Percentiles rank a stretch among this genome's conserved stretches.
These are phyloP conservation scores for Xylaria sp. DNA, from an alignment of 2,329 filamentous ascomycete genomes.

Conservation along the genomic window DNA sequence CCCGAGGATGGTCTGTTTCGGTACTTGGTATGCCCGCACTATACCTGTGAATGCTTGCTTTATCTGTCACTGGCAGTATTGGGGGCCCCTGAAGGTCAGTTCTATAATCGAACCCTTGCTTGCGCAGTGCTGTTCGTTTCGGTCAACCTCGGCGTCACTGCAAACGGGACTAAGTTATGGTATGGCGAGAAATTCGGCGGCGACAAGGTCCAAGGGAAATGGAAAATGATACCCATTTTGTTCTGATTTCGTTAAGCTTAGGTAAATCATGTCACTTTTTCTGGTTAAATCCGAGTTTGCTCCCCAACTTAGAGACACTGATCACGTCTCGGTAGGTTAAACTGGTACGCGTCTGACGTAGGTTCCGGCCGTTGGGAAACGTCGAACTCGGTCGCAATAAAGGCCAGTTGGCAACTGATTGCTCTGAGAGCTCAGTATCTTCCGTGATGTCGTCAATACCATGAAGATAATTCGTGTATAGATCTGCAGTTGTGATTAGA, in stretches of 20 bases:
- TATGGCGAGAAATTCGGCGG: conserved; percentile 81
- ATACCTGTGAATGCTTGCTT: conserved; percentile 86
- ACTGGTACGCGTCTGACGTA: conserved; percentile 73
- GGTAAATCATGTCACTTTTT: conserved; percentile 51
- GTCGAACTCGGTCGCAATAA: conserved; percentile 65
- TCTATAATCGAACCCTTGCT: conserved; percentile 78
- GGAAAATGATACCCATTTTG: conserved; percentile 80
- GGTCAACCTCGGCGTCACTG: conserved; percentile 84
- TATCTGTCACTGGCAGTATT: conserved; percentile 82
- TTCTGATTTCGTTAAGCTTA: conserved; percentile 56
- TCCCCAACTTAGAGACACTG: conserved; percentile 79
- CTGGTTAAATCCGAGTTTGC: conserved; percentile 64
- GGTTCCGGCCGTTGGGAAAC: conserved; percentile 64
- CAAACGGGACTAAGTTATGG: conserved; percentile 81
- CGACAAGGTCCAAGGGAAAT: conserved; percentile 67
- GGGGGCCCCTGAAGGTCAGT: conserved; percentile 73
- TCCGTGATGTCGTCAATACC: conserved; percentile 75
- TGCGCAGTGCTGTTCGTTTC: conserved; percentile 78
- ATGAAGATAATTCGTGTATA: conserved; percentile 79
- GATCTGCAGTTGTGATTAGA: conserved; percentile 74
- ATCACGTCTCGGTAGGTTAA: conserved; percentile 88
- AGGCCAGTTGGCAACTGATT: conserved; percentile 78
- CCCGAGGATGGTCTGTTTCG: conserved; percentile 79
- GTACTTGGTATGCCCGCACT: conserved; percentile 85
- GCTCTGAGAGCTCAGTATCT: conserved; percentile 72